Percentiles rank a stretch among this genome's conserved stretches.
phyloP scores from a whole-genome alignment of 2,329 filamentous ascomycete genomes.

The Pseudomassariella vexata region DNA sequence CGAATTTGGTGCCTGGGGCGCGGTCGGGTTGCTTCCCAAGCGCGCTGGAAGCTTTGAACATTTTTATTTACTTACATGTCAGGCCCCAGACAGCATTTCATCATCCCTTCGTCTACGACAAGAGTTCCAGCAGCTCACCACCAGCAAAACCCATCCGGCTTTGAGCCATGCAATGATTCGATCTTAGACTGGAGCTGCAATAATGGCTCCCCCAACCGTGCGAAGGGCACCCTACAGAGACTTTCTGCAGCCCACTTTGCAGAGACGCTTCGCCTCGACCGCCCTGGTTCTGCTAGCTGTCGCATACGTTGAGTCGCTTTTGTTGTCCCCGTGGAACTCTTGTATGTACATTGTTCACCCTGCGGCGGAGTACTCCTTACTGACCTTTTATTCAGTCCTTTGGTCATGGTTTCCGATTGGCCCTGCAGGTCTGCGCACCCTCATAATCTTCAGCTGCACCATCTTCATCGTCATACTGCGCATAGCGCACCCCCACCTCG shows the following conservation, averaged over 20 bases:
- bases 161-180: no score
- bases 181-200: conserved; percentile 40
- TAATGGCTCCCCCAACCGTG: conserved; percentile 47
- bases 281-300: conserved; percentile 62
- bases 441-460: conserved; percentile 69
- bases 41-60: conserved; percentile 3
- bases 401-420: conserved; percentile 87
- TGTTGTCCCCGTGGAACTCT: conserved; percentile 64
- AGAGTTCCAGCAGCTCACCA: no score
- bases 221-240: conserved; percentile 70
- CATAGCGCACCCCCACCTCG: conserved; percentile 76
- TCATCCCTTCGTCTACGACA: no score
- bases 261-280: conserved; percentile 78
- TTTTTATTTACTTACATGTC: conserved; percentile 7
- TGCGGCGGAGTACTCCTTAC: no score
- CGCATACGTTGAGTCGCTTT: conserved; percentile 67
- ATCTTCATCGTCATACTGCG: conserved; percentile 79
- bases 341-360: no score
- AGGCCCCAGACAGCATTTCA: no score
- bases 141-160: no score
- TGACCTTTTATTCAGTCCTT: no score
- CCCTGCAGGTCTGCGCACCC: conserved; percentile 64
- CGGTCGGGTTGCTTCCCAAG: conserved; percentile 6
- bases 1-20: conserved; percentile 1
- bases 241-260: conserved; percentile 82